These are phyloP conservation scores for Cicer cuneatum DNA, from an alignment of 306 rosid genomes.

Conservation along the genomic window DNA sequence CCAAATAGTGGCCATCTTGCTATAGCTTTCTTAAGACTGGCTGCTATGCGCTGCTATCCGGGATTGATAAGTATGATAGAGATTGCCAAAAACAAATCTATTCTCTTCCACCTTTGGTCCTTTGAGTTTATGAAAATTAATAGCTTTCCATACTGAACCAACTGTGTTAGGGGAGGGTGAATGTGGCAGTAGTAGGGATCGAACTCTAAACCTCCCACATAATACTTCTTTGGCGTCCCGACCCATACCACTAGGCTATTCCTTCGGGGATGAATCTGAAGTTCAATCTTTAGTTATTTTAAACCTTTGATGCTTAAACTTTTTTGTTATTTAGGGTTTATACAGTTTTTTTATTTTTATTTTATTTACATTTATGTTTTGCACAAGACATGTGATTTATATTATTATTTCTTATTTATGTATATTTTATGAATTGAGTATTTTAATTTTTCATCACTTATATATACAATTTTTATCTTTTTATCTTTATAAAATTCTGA, in stretches of 20 bases:
- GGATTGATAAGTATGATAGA: neutral
- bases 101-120: neutral
- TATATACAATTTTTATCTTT: neutral
- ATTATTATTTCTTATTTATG: neutral
- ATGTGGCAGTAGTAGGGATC: neutral
- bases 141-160: too few species aligned
- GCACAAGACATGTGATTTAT: neutral
- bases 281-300: neutral
- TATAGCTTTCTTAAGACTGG: neutral
- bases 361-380: neutral
- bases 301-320: slow-evolving; percentile 1
- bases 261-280: too few species aligned
- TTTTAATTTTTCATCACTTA: neutral
- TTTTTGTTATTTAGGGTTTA: neutral
- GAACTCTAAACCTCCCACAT: neutral
- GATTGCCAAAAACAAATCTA: neutral
- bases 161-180: neutral
- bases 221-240: neutral
- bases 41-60: neutral
- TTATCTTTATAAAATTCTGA: neutral
- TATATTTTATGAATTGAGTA: neutral
- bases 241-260: too few species aligned
- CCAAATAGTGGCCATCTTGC: neutral
- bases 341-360: neutral
- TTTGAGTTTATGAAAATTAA: too few species aligned